Evolutionary conservation across 495 filamentous ascomycete genomes (phyloP).

Genomic region (Aspergillus heteromorphus): DNA sequence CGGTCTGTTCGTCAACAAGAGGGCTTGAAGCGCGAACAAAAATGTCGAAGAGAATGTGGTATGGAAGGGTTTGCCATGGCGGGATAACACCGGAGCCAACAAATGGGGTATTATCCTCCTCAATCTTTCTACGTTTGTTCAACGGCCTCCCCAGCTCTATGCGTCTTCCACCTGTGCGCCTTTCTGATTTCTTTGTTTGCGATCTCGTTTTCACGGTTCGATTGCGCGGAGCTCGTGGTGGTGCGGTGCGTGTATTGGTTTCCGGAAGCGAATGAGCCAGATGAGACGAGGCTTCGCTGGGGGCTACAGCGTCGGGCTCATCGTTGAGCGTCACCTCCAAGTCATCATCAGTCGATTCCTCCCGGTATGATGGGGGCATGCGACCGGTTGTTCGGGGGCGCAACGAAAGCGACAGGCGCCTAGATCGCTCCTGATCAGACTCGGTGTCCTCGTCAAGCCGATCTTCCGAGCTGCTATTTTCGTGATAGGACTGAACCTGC

Average conservation of each 20-base stretch:
- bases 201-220: constrained; percentile 14
- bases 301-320: constrained; percentile 4
- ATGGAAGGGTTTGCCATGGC: constrained; percentile 66
- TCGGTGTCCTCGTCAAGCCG: constrained; percentile 10
- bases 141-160: constrained; percentile 19
- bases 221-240: constrained; percentile 15
- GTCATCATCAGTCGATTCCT: constrained; percentile 37
- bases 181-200: constrained; percentile 17
- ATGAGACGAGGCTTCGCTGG: constrained; percentile 5
- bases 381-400: constrained; percentile 32
- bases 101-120: constrained; percentile 13
- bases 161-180: constrained; percentile 12
- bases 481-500: constrained; percentile 35
- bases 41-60: constrained; percentile 63
- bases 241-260: constrained; percentile 8
- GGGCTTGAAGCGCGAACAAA: constrained; percentile 63
- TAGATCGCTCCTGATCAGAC: constrained; percentile 7
- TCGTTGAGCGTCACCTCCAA: constrained; percentile 10
- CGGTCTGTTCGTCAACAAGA: constrained; percentile 44
- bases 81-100: constrained; percentile 48
- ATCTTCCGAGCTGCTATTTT: constrained; percentile 33
- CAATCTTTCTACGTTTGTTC: constrained; percentile 26
- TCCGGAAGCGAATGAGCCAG: constrained; percentile 9
- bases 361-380: constrained; percentile 37
- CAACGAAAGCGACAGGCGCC: constrained; percentile 24